These are phyloP conservation scores for Eimeria necatrix DNA, from an alignment of 169 alveolate species.

Conservation along the genomic window DNA sequence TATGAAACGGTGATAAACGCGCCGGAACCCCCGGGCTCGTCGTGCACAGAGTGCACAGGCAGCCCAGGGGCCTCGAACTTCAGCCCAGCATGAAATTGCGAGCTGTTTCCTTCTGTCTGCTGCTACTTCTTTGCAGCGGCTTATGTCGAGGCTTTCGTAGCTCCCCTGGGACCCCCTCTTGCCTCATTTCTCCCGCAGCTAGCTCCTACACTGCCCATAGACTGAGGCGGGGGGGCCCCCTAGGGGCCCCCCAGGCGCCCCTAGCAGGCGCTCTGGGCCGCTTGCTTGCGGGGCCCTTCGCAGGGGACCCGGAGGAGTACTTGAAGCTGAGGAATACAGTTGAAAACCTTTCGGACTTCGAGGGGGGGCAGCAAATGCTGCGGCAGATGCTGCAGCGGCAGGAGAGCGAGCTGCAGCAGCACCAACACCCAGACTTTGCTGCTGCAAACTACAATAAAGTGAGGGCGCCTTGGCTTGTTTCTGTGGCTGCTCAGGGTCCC, in stretches of 20 bases:
- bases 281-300: neutral
- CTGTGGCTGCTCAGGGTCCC: too few species aligned
- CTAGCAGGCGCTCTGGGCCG: too few species aligned
- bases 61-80: too few species aligned
- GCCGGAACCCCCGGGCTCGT: too few species aligned
- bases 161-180: too few species aligned
- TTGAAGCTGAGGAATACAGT: conserved; percentile 28
- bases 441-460: neutral
- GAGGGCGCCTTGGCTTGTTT: too few species aligned
- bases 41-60: too few species aligned
- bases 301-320: conserved; percentile 26
- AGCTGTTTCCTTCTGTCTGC: neutral
- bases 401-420: conserved; percentile 29
- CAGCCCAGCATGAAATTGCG: too few species aligned
- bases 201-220: too few species aligned
- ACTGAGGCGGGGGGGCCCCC: neutral
- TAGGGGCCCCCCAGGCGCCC: neutral
- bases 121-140: neutral
- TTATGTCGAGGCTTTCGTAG: neutral
- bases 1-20: too few species aligned
- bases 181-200: too few species aligned
- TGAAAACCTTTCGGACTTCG: conserved; percentile 1
- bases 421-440: neutral
- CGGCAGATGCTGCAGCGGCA: conserved; percentile 27
- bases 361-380: conserved; percentile 53